Percentiles rank a stretch among this genome's conserved stretches.
Evolutionary conservation across 345 rosid genomes (phyloP).

Genomic region (Eucalyptus dawsonii): DNA sequence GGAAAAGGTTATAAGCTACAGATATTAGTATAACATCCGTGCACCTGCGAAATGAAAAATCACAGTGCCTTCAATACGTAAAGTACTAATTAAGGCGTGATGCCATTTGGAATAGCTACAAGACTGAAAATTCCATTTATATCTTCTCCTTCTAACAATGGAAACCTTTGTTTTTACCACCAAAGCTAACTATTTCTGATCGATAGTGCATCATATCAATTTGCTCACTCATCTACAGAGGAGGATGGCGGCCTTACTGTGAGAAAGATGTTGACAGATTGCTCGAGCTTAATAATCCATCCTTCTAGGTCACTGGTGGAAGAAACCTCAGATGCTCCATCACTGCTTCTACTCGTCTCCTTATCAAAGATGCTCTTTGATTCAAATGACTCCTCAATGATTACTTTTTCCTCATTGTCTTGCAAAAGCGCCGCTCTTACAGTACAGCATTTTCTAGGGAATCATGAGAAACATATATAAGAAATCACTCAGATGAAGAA

Average conservation of each 20-base stretch:
- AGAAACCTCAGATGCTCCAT: conserved; percentile 6
- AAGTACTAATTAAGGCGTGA: background rate
- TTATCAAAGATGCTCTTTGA: conserved; percentile 19
- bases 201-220: background rate
- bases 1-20: background rate
- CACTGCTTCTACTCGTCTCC: conserved; percentile 2
- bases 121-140: background rate
- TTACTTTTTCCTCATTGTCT: conserved; percentile 62
- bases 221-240: background rate
- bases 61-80: background rate
- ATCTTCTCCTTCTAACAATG: background rate
- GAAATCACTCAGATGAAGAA: background rate
- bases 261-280: conserved; percentile 65
- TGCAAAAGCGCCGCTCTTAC: conserved; percentile 46
- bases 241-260: conserved; percentile 20
- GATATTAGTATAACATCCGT: background rate
- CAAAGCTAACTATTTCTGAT: background rate
- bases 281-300: conserved; percentile 67
- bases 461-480: background rate
- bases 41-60: background rate
- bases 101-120: background rate
- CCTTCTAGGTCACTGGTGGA: conserved; percentile 24
- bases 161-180: background rate
- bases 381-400: conserved; percentile 51
- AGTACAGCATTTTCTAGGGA: conserved; percentile 18